Evolutionary conservation across 257 asterid species (phyloP).

Genomic region (Prunella vulgaris): DNA sequence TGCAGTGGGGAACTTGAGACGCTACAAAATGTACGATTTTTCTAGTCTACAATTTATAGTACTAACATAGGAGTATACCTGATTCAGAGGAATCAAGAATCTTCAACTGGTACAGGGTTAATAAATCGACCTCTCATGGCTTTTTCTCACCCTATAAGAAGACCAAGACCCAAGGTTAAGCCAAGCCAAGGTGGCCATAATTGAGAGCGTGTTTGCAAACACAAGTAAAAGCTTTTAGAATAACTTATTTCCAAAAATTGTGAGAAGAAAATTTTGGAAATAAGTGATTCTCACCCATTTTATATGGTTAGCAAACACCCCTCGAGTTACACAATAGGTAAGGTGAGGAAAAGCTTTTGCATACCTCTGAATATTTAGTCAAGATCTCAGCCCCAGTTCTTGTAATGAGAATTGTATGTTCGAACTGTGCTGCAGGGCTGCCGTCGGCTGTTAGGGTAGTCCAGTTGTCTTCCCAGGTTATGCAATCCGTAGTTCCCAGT

Average conservation of each 20-base stretch:
- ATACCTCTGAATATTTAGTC: slow-evolving; percentile 42
- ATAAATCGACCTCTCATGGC: not conserved
- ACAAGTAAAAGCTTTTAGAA: too few relatives aligned
- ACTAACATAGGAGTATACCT: not conserved
- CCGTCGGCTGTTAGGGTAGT: slow-evolving; percentile 95
- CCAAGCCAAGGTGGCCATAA: not conserved
- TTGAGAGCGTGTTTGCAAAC: not conserved
- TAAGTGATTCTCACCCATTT: not conserved
- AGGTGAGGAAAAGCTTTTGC: not conserved
- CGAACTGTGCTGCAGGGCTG: slow-evolving; percentile 94
- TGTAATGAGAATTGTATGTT: slow-evolving; percentile 90
- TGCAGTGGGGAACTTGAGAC: too few relatives aligned
- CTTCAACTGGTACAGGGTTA: not conserved
- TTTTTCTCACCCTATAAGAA: not conserved
- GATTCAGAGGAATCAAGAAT: not conserved
- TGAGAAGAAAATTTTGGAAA: not conserved
- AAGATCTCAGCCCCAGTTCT: slow-evolving; percentile 86
- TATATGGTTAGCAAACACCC: too few relatives aligned
- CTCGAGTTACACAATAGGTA: too few relatives aligned
- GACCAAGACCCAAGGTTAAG: not conserved
- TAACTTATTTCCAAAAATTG: not conserved
- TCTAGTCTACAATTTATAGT: not conserved
- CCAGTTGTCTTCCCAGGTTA: slow-evolving; percentile 99
- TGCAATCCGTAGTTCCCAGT: slow-evolving; percentile 72
- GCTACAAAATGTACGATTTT: too few relatives aligned